A percentile compares a stretch with the other conserved stretches of the same genome.
Evolutionary conservation across 1,284 basidiomycete genomes (phyloP).

Genomic region (Caloboletus inedulis): DNA sequence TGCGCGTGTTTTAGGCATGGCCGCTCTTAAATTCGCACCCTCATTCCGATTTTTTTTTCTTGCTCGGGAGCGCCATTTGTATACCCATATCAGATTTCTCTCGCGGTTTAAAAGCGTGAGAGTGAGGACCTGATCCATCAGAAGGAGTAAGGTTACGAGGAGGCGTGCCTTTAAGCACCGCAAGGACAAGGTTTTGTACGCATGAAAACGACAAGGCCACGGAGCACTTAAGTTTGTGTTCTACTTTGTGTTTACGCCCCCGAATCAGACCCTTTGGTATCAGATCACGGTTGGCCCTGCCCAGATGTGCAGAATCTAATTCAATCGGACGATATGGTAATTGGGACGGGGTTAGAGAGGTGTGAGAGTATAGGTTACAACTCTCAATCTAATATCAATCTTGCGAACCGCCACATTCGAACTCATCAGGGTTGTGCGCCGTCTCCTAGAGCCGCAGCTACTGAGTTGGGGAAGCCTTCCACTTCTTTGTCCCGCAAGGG

Average conservation of each 20-base stretch:
- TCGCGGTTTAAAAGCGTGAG: slow-evolving; percentile 22
- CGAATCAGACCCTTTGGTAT: slow-evolving; percentile 3
- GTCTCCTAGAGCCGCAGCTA: slow-evolving; percentile 14
- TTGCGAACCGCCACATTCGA: slow-evolving; percentile 6
- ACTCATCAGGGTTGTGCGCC: slow-evolving; percentile 15
- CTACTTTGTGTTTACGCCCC: slow-evolving; percentile 8
- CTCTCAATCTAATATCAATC: slow-evolving; percentile 22
- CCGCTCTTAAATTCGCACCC: slow-evolving; percentile 20
- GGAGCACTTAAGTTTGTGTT: not conserved
- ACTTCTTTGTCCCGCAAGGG: not conserved
- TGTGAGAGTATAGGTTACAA: slow-evolving; percentile 11
- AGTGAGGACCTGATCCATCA: slow-evolving; percentile 18
- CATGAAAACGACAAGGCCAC: slow-evolving; percentile 1
- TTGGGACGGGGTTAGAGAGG: slow-evolving; percentile 14
- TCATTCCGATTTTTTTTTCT: slow-evolving; percentile 16
- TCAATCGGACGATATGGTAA: slow-evolving; percentile 15
- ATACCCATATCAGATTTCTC: slow-evolving; percentile 10
- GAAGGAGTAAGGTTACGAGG: slow-evolving; percentile 15
- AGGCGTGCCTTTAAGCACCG: slow-evolving; percentile 27
- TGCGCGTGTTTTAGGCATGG: slow-evolving; percentile 32
- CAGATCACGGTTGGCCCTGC: slow-evolving; percentile 15
- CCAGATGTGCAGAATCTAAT: slow-evolving; percentile 15
- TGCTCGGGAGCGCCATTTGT: slow-evolving; percentile 24
- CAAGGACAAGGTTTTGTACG: slow-evolving; percentile 31
- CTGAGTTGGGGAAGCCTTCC: slow-evolving; percentile 2